phyloP scores from a whole-genome alignment of 148 eudicot species.

The Rhododendron griersonianum region DNA sequence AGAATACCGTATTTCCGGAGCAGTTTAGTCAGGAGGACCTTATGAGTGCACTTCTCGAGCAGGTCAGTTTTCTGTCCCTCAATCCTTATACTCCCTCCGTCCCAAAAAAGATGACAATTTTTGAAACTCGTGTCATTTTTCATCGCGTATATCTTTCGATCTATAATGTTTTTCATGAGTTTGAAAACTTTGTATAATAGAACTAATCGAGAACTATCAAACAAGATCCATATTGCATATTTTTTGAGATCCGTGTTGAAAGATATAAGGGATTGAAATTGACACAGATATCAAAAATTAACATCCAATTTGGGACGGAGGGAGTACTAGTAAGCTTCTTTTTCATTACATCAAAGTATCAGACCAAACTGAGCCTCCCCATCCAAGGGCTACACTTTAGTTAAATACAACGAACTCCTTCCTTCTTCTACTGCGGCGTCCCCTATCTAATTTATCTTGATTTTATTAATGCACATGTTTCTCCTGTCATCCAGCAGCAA shows the following conservation, averaged over 20 bases:
- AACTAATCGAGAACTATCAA: no score
- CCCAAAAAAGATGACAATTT: no score
- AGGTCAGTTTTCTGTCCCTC: constrained; percentile 35
- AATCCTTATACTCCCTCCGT: neutral
- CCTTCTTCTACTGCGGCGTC: neutral
- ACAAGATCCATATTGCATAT: no score
- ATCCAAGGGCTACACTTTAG: neutral
- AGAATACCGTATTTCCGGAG: constrained; percentile 36
- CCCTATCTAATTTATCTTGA: neutral
- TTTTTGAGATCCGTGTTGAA: no score
- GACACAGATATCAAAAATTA: no score
- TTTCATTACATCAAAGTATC: neutral
- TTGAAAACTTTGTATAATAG: no score
- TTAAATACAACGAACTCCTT: neutral
- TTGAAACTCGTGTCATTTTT: no score
- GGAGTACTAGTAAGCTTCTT: neutral
- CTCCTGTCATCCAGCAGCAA: constrained; percentile 43
- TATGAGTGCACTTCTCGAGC: constrained; percentile 70
- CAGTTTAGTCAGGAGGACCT: constrained; percentile 75
- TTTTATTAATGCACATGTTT: neutral
- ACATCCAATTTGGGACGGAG: no score
- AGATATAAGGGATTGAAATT: no score
- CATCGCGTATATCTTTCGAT: no score
- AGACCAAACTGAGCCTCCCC: neutral
- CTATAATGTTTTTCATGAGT: no score